phyloP scores from a whole-genome alignment of 1,284 basidiomycete genomes.

The Austroboletus novae-zelandiae region DNA sequence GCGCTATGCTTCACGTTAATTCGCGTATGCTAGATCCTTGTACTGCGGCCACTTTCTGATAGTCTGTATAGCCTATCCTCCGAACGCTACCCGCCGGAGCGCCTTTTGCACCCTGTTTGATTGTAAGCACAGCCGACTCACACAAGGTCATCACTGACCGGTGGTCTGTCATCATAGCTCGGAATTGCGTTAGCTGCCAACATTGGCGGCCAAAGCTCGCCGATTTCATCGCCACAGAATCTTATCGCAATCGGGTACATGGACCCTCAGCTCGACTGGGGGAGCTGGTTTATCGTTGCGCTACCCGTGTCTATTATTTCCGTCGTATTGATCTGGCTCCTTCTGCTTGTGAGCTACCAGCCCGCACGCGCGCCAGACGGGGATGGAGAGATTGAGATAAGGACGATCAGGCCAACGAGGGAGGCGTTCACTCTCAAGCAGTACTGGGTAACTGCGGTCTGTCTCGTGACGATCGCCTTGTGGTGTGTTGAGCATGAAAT shows the following conservation, averaged over 20 bases:
- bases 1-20: conserved; percentile 98
- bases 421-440: conserved; percentile 84
- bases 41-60: conserved; percentile 3
- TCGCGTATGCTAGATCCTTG: conserved; percentile 51
- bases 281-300: conserved; percentile 91
- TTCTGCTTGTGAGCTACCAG: conserved; percentile 83
- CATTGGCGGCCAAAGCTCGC: conserved; percentile 96
- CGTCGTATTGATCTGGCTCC: conserved; percentile 87
- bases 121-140: conserved; percentile 53
- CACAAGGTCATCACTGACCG: conserved; percentile 3
- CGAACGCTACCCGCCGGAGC: conserved; percentile 88
- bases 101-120: conserved; percentile 86
- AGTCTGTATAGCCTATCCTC: conserved; percentile 74
- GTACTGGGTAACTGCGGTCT: conserved; percentile 88
- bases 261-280: conserved; percentile 88
- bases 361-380: conserved; percentile 70
- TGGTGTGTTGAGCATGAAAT: conserved; percentile 92
- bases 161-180: conserved; percentile 44
- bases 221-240: conserved; percentile 96
- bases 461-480: conserved; percentile 81
- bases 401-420: conserved; percentile 75
- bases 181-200: conserved; percentile 97
- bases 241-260: conserved; percentile 89
- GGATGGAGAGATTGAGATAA: conserved; percentile 80
- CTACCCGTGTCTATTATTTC: conserved; percentile 88